Percentiles rank a stretch among this genome's conserved stretches.
phyloP scores from a whole-genome alignment of 148 eudicot species.

The Limonium bicolor region DNA sequence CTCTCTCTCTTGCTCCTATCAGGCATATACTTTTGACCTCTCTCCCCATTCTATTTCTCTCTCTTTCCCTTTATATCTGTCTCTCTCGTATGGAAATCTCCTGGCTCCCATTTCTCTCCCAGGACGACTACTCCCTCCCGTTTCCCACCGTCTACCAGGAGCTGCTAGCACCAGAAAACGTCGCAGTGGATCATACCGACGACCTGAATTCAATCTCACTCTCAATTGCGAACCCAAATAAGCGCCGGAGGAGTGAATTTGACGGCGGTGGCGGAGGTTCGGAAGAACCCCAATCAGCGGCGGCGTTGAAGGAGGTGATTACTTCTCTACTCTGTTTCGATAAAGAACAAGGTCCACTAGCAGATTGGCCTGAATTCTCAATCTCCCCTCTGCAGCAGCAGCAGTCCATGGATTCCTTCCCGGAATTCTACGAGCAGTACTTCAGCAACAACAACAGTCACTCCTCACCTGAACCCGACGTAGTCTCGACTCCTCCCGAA shows the following conservation, averaged over 20 bases:
- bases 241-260: slow-evolving; percentile 7
- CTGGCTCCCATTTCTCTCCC: slow-evolving; percentile 9
- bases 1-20: neutral
- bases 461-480: neutral
- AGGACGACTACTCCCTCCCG: slow-evolving; percentile 18
- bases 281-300: neutral
- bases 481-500: neutral
- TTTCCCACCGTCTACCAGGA: slow-evolving; percentile 5
- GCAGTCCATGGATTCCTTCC: neutral
- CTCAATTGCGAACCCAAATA: neutral
- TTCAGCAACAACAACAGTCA: neutral
- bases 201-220: too few relatives aligned
- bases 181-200: neutral
- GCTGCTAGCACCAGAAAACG: neutral
- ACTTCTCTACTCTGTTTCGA: slow-evolving; percentile 1
- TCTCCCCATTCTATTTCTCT: neutral
- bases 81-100: slow-evolving; percentile 30
- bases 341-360: slow-evolving; percentile 4
- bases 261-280: neutral
- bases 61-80: neutral
- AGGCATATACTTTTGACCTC: slow-evolving; percentile 4
- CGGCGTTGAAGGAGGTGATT: neutral
- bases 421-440: neutral
- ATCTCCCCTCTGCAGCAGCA: neutral
- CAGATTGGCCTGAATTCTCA: neutral